These are phyloP conservation scores for Neophaeococcomyces mojaviensis DNA, from an alignment of 2,329 filamentous ascomycete species.

Conservation along the genomic window DNA sequence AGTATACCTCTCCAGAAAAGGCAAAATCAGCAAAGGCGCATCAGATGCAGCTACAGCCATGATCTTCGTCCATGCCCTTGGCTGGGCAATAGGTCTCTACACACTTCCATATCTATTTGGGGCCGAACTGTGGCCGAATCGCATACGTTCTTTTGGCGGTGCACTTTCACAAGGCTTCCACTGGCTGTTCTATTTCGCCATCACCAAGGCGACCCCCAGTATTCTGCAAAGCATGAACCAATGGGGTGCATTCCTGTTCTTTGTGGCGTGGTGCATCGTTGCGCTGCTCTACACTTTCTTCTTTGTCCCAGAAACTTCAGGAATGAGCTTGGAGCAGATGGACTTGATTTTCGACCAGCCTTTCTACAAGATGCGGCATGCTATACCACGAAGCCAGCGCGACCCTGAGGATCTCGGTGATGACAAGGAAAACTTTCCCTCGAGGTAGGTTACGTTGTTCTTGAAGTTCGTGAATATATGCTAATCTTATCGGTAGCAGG, in stretches of 20 bases:
- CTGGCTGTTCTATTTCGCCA: constrained; percentile 39
- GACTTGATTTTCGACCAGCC: constrained; percentile 31
- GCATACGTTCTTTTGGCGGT: constrained; percentile 39
- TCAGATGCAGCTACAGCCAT: constrained; percentile 36
- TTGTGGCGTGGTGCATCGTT: constrained; percentile 33
- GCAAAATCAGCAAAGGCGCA: constrained; percentile 24
- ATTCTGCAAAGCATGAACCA: constrained; percentile 30
- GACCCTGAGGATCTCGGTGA: too few relatives aligned
- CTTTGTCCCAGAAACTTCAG: constrained; percentile 35
- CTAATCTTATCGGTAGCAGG: too few relatives aligned
- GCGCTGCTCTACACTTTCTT: constrained; percentile 34
- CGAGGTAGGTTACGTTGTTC: too few relatives aligned
- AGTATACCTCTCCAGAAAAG: constrained; percentile 24
- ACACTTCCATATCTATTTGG: constrained; percentile 41
- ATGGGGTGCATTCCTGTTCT: constrained; percentile 40
- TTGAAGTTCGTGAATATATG: too few relatives aligned
- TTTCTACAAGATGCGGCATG: too few relatives aligned
- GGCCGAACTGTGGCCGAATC: constrained; percentile 40
- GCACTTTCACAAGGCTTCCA: constrained; percentile 35
- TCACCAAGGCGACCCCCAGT: constrained; percentile 30
- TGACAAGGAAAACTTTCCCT: too few relatives aligned
- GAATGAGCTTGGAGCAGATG: constrained; percentile 34
- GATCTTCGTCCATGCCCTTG: constrained; percentile 41
- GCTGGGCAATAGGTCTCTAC: constrained; percentile 34
- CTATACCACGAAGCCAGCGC: too few relatives aligned